Conservation (phyloP, 148 eudicot species). For the Linanthus parryae region DNA sequence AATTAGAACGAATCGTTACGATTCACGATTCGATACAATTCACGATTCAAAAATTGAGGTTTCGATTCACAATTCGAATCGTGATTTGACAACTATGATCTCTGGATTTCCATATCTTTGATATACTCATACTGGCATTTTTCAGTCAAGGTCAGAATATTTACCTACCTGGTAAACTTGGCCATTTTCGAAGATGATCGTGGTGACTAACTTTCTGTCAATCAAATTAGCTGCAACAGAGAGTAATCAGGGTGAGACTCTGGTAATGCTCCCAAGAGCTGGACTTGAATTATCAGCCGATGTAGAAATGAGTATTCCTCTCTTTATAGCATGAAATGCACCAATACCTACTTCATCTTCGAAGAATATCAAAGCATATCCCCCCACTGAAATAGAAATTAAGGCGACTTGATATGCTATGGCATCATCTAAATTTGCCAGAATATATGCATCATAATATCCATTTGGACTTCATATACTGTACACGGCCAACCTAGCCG, state of each 20-base stretch:
- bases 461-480: constrained; percentile 14
- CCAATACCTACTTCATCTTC: constrained; percentile 22
- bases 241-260: constrained; percentile 29
- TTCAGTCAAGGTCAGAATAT: no score
- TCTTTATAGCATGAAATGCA: constrained; percentile 18
- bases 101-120: no score
- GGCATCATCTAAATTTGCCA: constrained; percentile 31
- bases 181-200: no score
- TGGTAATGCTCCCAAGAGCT: not conserved
- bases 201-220: constrained; percentile 26
- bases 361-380: constrained; percentile 5
- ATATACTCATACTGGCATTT: no score
- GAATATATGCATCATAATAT: constrained; percentile 12
- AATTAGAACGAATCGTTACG: no score
- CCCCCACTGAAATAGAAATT: constrained; percentile 23
- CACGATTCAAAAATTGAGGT: no score
- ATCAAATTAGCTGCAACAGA: constrained; percentile 30
- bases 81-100: no score
- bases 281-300: constrained; percentile 31
- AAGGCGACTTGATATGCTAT: constrained; percentile 28
- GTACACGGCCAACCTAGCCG: constrained; percentile 18
- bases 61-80: no score
- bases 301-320: constrained; percentile 23
- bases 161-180: no score
- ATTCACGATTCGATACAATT: no score